Conservation (phyloP, 306 rosid genomes). For the Trifolium repens region DNA sequence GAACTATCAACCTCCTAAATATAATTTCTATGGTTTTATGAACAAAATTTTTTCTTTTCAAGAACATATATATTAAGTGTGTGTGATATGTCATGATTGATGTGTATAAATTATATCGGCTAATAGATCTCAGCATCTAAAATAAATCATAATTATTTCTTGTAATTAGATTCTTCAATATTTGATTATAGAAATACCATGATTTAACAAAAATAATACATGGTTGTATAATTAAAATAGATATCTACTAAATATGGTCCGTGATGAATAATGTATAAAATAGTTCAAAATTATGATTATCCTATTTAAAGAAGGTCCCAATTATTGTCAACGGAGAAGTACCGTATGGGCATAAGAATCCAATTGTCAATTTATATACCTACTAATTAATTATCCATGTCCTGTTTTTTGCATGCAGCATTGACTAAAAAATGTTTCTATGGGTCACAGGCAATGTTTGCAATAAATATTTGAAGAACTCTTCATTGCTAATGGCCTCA, state of each 20-base stretch:
- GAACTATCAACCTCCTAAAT: too few species aligned
- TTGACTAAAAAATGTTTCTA: conserved; percentile 38
- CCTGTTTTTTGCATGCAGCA: conserved; percentile 32
- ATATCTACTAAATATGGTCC: not conserved
- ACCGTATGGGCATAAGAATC: not conserved
- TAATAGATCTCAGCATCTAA: too few species aligned
- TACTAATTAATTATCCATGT: conserved; percentile 29
- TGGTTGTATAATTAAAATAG: not conserved
- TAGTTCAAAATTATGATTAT: not conserved
- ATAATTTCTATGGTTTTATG: too few species aligned
- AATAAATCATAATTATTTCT: too few species aligned
- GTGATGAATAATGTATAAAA: conserved; percentile 2
- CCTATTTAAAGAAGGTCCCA: not conserved
- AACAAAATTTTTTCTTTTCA: too few species aligned
- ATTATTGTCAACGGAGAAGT: not conserved
- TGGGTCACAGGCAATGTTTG: conserved; percentile 40
- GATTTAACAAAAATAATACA: too few species aligned
- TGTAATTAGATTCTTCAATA: too few species aligned
- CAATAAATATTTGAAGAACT: conserved; percentile 45
- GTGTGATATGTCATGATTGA: too few species aligned
- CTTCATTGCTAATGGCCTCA: conserved; percentile 39
- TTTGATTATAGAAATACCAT: too few species aligned
- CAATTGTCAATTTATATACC: conserved; percentile 13
- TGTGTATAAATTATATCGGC: too few species aligned
- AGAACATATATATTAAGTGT: too few species aligned